Base-by-base conservation (phyloP, 441 rosid genomes). In the Jatropha podagrica region DNA sequence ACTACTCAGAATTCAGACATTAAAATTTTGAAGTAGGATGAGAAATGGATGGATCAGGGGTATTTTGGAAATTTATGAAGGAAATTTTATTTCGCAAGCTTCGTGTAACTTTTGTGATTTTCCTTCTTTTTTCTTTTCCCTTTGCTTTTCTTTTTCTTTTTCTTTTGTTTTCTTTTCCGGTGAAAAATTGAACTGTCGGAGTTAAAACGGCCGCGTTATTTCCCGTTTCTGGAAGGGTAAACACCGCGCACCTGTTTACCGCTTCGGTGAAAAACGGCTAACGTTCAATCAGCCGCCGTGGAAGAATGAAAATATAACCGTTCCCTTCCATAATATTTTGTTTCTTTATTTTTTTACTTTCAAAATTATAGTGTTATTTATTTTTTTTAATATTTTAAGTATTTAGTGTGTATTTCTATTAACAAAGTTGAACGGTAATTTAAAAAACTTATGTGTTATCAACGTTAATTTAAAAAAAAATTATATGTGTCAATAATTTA, bases 31-130 rank as follows among this genome's bases (percentile, higher is more conserved):
- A 80, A 85, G 82, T 56, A 77, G 75, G 76, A 48, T 80, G 76
- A 69, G 80, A 81, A 68, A 65, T 48, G 64, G 66, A 65, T 61
- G 42, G 82, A 80, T 78, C 79, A 81, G 87, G 91, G 92, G 85
- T 65, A 72, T 23, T 82, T 78, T 78, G 15, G 94, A 65, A 4
- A 84, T 70, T 83, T 65, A 4, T 0, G 17, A 4, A 3, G 1
- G 46, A 38, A 17, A 48, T 42, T 70, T 17, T 38, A 7, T 37
- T 58, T 67, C 42, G 32, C 41, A 48, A 48, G 56, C 56, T 42
- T 65, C n/a, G 12, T 42, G 69, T 66, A 46, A 26, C 71, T 67
- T 62, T 49, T 5, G 32, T 62, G 49, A 51, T 71, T 69, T 78
- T 79, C 42, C n/a, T 58, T 27, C 23, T 5, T 27, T 65, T 55